phyloP scores from a whole-genome alignment of 805 yeast genomes.

The Candida mattraensis region DNA sequence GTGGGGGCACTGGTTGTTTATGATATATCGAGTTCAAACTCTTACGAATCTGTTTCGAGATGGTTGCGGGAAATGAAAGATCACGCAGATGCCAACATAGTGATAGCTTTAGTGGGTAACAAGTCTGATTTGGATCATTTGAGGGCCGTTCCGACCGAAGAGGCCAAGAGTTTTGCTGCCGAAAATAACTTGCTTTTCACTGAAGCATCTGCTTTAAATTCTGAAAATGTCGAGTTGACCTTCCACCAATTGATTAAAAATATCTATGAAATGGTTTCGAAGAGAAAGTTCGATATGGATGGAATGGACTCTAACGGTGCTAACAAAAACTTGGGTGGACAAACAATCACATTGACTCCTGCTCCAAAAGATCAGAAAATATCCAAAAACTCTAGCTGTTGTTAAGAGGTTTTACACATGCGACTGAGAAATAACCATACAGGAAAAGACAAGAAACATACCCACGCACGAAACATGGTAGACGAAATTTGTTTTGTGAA shows the following conservation, averaged over 20 bases:
- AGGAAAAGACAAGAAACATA: background rate
- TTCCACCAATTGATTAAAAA: slow-evolving; percentile 91
- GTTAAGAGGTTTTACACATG: slow-evolving; percentile 42
- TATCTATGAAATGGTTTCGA: slow-evolving; percentile 90
- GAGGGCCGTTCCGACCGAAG: slow-evolving; percentile 97
- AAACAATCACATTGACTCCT: slow-evolving; percentile 89
- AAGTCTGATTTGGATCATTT: slow-evolving; percentile 88
- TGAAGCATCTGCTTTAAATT: slow-evolving; percentile 92
- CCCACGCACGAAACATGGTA: too few relatives aligned
- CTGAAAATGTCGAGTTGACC: slow-evolving; percentile 92
- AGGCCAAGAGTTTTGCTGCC: slow-evolving; percentile 90
- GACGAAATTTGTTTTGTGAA: too few relatives aligned
- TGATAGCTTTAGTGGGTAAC: slow-evolving; percentile 90
- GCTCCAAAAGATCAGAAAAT: slow-evolving; percentile 78
- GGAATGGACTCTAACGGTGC: slow-evolving; percentile 47
- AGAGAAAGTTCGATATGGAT: slow-evolving; percentile 87
- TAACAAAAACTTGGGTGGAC: slow-evolving; percentile 68
- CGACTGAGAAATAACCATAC: background rate
- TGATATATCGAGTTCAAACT: slow-evolving; percentile 88
- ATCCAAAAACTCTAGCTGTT: slow-evolving; percentile 63
- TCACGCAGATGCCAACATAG: slow-evolving; percentile 93
- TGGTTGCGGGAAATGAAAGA: slow-evolving; percentile 91
- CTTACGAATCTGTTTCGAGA: slow-evolving; percentile 80
- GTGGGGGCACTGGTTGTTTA: slow-evolving; percentile 96
- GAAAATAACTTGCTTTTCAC: slow-evolving; percentile 92